Base-by-base conservation (phyloP, 1,284 basidiomycete genomes). In the Rhodotorula sp. region DNA sequence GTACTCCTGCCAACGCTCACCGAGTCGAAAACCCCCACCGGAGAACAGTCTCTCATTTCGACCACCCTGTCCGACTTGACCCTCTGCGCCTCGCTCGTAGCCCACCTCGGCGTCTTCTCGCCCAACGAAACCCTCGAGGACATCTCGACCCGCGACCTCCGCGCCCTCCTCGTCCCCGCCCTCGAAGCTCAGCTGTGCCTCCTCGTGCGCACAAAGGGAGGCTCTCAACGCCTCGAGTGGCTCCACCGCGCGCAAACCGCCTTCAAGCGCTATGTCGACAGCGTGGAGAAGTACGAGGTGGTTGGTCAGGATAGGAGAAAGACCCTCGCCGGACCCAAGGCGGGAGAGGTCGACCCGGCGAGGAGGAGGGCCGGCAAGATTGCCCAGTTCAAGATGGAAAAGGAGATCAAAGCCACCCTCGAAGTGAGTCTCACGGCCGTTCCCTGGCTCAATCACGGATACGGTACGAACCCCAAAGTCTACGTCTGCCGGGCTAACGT, bases 81-180 rank as follows among this genome's bases (percentile, higher is more conserved):
- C 18, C 66, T 78, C 48, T 71, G 62, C 58, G 56, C 51, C 22
- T 68, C 70, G 22, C 77, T 83, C 49, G 80, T 83, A 59, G 60
- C 74, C 76, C 60, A 74, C 49, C 83, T 95, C 33, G 87, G 87
- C 0, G 82, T 96, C 29, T 94, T 95, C 81, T 93, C 91, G 66
- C 83, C 88, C 14, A 96, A 96, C 78, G 94, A 97, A 79, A 83
- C 83, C 1, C 81, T 92, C 30, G 90, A 93, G 60, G 94, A 97
- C 80, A 86, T 97, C 55, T 85, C 89, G 2, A 93, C 93, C 17
- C 83, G 84, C 45, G 87, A 94, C 80, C 82, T 96, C 60, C 83
- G 89, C 15, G 96, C 93, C 81, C 85, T 96, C 64, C 84, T 88
- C 58, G 86, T 92, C 0, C 88, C 89, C 0, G 94, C 87, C 80